Evolutionary conservation across 2,329 filamentous ascomycete species (phyloP).

Genomic region (Penicillium italicum): DNA sequence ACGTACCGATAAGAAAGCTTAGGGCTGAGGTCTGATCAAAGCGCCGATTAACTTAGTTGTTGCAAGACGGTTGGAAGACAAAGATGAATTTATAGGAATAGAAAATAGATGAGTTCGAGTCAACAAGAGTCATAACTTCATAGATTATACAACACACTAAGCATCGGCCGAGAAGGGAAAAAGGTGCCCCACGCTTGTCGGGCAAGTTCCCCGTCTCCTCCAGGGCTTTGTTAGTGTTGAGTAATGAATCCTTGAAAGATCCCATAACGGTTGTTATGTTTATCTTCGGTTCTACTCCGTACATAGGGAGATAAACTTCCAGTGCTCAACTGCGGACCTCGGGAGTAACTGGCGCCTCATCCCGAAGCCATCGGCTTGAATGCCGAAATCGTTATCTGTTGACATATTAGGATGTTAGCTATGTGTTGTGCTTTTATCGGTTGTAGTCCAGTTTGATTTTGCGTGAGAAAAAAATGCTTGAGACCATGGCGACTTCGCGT

Average conservation of each 20-base stretch:
- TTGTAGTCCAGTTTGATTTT: not conserved
- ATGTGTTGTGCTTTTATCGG: not conserved
- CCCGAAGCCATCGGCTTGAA: not conserved
- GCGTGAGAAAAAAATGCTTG: too few species aligned
- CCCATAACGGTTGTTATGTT: not conserved
- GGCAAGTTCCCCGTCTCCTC: conserved; percentile 14
- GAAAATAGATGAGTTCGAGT: not conserved
- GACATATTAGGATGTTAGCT: not conserved
- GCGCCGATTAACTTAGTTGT: not conserved
- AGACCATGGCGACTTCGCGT: not conserved
- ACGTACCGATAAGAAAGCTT: conserved; percentile 15
- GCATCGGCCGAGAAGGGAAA: conserved; percentile 15
- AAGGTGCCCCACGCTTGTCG: conserved; percentile 12
- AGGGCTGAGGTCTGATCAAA: not conserved
- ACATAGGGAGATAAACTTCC: too few species aligned
- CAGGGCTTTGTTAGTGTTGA: not conserved
- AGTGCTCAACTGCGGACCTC: not conserved
- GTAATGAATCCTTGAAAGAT: not conserved
- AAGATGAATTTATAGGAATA: not conserved
- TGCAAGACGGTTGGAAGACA: not conserved
- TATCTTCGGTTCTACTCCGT: not conserved
- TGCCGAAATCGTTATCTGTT: not conserved
- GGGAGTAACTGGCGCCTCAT: not conserved
- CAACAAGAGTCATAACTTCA: conserved; percentile 7
- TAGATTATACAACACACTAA: conserved; percentile 1